phyloP scores from a whole-genome alignment of 2,329 filamentous ascomycete species.

The Aspergillus ochraceus region DNA sequence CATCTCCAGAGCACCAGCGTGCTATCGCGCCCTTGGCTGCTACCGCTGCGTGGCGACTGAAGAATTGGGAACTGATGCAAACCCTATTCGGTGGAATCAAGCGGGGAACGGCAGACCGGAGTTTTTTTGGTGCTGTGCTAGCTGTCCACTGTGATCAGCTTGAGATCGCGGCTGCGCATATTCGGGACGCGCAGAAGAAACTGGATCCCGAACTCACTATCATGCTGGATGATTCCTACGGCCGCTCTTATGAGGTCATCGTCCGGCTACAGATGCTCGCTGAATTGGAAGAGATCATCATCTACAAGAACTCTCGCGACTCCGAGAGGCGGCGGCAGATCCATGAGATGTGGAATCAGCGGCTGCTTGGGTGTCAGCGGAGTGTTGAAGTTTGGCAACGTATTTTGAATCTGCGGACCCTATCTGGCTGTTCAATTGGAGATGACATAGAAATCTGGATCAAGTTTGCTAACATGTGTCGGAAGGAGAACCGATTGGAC shows the following conservation, averaged over 20 bases:
- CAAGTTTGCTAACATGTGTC: conserved; percentile 97
- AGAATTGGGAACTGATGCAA: conserved; percentile 98
- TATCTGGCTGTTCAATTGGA: conserved; percentile 78
- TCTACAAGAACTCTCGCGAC: conserved; percentile 82
- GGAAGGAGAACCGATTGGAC: conserved; percentile 91
- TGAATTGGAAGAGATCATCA: conserved; percentile 95
- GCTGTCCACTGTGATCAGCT: conserved; percentile 95
- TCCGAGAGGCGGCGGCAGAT: conserved; percentile 85
- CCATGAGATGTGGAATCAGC: conserved; percentile 92
- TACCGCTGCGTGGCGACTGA: conserved; percentile 92
- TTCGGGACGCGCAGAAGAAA: conserved; percentile 87
- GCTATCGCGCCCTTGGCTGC: conserved; percentile 91
- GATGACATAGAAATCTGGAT: conserved; percentile 99
- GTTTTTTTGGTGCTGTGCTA: conserved; percentile 96
- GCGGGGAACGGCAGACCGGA: conserved; percentile 84
- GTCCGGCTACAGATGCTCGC: conserved; percentile 99
- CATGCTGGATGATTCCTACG: conserved; percentile 94
- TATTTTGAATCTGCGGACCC: conserved; percentile 89
- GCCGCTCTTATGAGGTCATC: conserved; percentile 94
- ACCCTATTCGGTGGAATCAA: conserved; percentile 95
- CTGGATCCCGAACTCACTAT: conserved; percentile 97
- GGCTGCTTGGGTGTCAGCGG: conserved; percentile 89
- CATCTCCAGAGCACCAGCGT: conserved; percentile 80
- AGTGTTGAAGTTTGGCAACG: conserved; percentile 98
- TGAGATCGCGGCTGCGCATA: conserved; percentile 79